Evolutionary conservation across 371 early-diverging fungal genomes (phyloP), one percentile per base, ranked within the genome.

Genomic region (Haplosporangium sp.): DNA sequence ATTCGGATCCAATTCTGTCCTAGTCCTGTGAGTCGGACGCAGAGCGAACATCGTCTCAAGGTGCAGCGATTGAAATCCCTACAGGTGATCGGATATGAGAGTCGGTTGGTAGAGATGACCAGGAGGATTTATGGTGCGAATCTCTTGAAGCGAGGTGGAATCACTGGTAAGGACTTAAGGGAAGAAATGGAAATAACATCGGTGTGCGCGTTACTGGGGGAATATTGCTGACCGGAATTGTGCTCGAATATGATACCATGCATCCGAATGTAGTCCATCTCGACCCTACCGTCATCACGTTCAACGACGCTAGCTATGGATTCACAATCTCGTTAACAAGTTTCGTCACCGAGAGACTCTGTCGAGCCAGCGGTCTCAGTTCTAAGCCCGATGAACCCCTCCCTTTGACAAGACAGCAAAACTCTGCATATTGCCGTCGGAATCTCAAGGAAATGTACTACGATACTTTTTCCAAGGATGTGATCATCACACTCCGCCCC

Each of bases 401-500:
- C 12, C 73, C 79, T 0, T 41, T 79, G 36, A 16, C 60, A 6
- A 64, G 67, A 6, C 79, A 79, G 60, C 79, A 58, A 23, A 72
- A 72, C 23, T 67, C 73, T 8, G 79, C 79, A 5, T 79, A 72
- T 41, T 79, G 79, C 48, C 79, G 79, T 45, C 68, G 79, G 6
- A 79, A 79, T 57, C 62, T 79, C 7, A 67, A 72, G 45, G 79
- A 79, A 40, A 57, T 79, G 57, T 72, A 72, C 37, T 52, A 59
- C 14, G 79, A 79, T 42, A 68, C 61, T 4, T 16, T 59, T 5
- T 65, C 79, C 11, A 72, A 72, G 55, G 79, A 79, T 16, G 69
- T 72, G 14, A 47, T 45, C 42, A 68, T 79, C 29, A 69, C 55
- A 13, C 59, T 73, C 7, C 61, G 40, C 29, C 73, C 73, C 14